Conservation (phyloP, 306 rosid species). For the Quercus suber region DNA sequence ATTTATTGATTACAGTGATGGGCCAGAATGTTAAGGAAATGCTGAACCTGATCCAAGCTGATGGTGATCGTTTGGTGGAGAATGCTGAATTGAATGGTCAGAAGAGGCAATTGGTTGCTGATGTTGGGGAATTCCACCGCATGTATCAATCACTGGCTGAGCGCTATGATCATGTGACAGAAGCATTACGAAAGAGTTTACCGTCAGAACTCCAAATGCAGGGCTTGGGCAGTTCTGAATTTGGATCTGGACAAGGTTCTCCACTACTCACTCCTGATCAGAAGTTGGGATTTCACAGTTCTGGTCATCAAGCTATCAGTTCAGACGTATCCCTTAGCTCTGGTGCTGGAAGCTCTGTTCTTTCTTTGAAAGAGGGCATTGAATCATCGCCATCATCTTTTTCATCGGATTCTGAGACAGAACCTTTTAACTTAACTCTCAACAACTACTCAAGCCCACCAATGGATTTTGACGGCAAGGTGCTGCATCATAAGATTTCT, state of each 20-base stretch:
- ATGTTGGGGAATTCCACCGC: constrained; percentile 30
- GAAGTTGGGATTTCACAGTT: constrained; percentile 32
- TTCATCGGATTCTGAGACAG: constrained; percentile 54
- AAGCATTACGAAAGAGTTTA: constrained; percentile 16
- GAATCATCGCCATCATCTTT: constrained; percentile 44
- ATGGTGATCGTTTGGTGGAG: constrained; percentile 8
- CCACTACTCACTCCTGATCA: constrained; percentile 40
- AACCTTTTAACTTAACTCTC: constrained; percentile 25
- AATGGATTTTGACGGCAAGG: constrained; percentile 28
- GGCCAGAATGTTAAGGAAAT: constrained; percentile 38
- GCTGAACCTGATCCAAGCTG: constrained; percentile 38
- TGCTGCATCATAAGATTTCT: constrained; percentile 23
- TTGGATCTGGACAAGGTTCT: constrained; percentile 28
- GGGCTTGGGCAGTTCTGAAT: constrained; percentile 35
- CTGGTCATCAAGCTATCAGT: constrained; percentile 31
- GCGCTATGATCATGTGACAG: constrained; percentile 23
- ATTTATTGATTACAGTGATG: constrained; percentile 30
- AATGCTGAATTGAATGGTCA: constrained; percentile 1
- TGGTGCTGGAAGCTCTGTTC: constrained; percentile 46
- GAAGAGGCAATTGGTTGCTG: constrained; percentile 23
- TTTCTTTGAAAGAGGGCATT: constrained; percentile 42
- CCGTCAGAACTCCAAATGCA: constrained; percentile 36
- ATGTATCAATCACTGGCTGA: constrained; percentile 35
- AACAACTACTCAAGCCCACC: constrained; percentile 27
- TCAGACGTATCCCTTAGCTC: constrained; percentile 51